Evolutionary conservation across 106 monocot genomes (phyloP).

Genomic region (Dioscorea dumetorum): DNA sequence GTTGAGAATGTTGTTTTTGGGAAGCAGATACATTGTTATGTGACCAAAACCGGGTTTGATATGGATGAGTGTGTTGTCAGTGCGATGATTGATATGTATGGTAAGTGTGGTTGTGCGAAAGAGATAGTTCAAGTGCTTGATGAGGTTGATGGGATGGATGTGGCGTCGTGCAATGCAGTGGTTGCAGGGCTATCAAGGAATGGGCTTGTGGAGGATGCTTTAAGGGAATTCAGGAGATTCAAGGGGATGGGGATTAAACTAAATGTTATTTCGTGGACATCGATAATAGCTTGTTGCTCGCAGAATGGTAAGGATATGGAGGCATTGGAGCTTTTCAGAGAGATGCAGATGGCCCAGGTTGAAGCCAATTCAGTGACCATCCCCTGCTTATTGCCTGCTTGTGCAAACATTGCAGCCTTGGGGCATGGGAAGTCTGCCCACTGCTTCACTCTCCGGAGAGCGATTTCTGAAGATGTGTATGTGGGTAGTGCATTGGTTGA

Average conservation of each 20-base stretch:
- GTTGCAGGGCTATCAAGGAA: slow-evolving; percentile 61
- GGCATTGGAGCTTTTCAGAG: slow-evolving; percentile 53
- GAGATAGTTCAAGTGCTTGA: slow-evolving; percentile 54
- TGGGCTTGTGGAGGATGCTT: slow-evolving; percentile 35
- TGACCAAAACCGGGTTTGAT: slow-evolving; percentile 32
- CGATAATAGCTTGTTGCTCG: slow-evolving; percentile 59
- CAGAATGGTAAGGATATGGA: slow-evolving; percentile 73
- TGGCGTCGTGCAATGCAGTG: slow-evolving; percentile 68
- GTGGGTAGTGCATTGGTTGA: slow-evolving; percentile 66
- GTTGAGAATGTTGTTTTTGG: slow-evolving; percentile 27
- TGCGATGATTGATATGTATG: slow-evolving; percentile 64
- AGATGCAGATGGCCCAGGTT: slow-evolving; percentile 60
- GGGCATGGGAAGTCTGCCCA: slow-evolving; percentile 65
- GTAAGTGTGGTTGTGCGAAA: slow-evolving; percentile 35
- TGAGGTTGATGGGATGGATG: slow-evolving; percentile 21
- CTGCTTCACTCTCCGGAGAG: slow-evolving; percentile 47
- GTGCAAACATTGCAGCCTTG: slow-evolving; percentile 65
- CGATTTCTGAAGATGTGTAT: slow-evolving; percentile 34
- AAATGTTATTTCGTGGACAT: slow-evolving; percentile 87
- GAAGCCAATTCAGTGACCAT: slow-evolving; percentile 66
- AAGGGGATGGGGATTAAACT: slow-evolving; percentile 17
- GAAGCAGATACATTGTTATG: slow-evolving; percentile 48
- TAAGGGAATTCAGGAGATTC: slow-evolving; percentile 44
- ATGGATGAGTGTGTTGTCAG: slow-evolving; percentile 35
- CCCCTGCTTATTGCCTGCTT: slow-evolving; percentile 71